These are phyloP conservation scores for Cyathus striatus DNA, from an alignment of 768 basidiomycete species.

Conservation along the genomic window DNA sequence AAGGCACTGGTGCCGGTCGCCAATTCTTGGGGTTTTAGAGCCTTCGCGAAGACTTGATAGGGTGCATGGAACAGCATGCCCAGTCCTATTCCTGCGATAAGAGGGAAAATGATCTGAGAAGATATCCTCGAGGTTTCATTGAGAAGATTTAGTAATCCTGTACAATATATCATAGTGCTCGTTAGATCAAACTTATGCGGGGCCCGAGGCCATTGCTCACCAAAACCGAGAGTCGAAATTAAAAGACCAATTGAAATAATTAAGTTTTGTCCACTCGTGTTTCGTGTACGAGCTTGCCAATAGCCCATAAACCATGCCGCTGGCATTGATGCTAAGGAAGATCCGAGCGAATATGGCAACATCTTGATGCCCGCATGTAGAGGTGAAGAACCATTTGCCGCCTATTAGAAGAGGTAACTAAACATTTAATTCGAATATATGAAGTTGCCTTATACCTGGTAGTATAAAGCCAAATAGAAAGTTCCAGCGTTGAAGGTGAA, in stretches of 20 bases:
- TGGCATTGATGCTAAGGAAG: slow-evolving; percentile 80
- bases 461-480: slow-evolving; percentile 81
- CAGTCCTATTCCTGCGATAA: slow-evolving; percentile 72
- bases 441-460: slow-evolving; percentile 65
- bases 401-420: too few relatives aligned
- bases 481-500: slow-evolving; percentile 81
- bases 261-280: slow-evolving; percentile 62
- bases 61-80: slow-evolving; percentile 86
- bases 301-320: slow-evolving; percentile 79
- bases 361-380: slow-evolving; percentile 68
- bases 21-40: slow-evolving; percentile 59
- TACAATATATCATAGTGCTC: too few relatives aligned
- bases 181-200: too few relatives aligned
- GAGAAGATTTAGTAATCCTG: slow-evolving; percentile 67
- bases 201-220: too few relatives aligned
- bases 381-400: slow-evolving; percentile 66
- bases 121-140: slow-evolving; percentile 41
- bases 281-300: slow-evolving; percentile 49
- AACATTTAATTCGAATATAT: too few relatives aligned
- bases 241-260: slow-evolving; percentile 60
- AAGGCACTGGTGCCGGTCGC: slow-evolving; percentile 83
- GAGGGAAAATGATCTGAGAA: slow-evolving; percentile 51
- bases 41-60: slow-evolving; percentile 71
- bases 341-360: slow-evolving; percentile 82
- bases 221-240: slow-evolving; percentile 68